A percentile compares a stretch with the other conserved stretches of the same genome.
Conservation (phyloP, 371 early-diverging fungal genomes). For the Encephalitozoon cuniculi region DNA sequence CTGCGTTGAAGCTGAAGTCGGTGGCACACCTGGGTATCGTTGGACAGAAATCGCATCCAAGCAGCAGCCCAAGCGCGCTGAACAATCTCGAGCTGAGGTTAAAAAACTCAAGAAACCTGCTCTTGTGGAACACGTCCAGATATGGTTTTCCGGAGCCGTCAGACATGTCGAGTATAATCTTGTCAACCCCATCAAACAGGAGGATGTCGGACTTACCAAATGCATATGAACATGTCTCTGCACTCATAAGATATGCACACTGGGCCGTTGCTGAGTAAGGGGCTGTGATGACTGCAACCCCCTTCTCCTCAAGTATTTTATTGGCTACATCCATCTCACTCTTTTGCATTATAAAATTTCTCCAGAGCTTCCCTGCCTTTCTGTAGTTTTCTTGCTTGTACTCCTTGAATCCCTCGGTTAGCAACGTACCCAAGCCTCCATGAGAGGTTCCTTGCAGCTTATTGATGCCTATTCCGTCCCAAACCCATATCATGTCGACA, state of each 20-base stretch:
- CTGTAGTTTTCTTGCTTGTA: constrained; percentile 7
- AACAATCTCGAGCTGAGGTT: not conserved
- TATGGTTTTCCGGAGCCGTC: constrained; percentile 8
- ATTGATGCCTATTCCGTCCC: constrained; percentile 53
- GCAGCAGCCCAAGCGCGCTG: constrained; percentile 16
- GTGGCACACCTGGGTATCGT: constrained; percentile 48
- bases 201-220: constrained; percentile 55
- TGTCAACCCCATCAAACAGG: constrained; percentile 39
- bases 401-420: not conserved
- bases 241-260: constrained; percentile 51
- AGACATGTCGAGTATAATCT: constrained; percentile 36
- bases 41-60: constrained; percentile 58
- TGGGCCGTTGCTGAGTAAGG: constrained; percentile 59
- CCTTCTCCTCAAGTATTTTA: constrained; percentile 19
- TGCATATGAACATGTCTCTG: constrained; percentile 38
- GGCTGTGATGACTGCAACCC: constrained; percentile 45
- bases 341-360: constrained; percentile 27
- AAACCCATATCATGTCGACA: constrained; percentile 53
- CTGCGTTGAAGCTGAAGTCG: constrained; percentile 27
- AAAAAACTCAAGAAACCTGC: constrained; percentile 1
- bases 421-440: not conserved
- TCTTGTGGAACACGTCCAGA: constrained; percentile 2
- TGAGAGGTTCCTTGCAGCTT: not conserved
- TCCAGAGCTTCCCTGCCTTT: constrained; percentile 22
- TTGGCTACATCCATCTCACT: constrained; percentile 24